A percentile compares a stretch with the other conserved stretches of the same genome.
These are phyloP conservation scores for Pythium dissimile DNA, from an alignment of 352 stramenopile genomes.

Conservation along the genomic window DNA sequence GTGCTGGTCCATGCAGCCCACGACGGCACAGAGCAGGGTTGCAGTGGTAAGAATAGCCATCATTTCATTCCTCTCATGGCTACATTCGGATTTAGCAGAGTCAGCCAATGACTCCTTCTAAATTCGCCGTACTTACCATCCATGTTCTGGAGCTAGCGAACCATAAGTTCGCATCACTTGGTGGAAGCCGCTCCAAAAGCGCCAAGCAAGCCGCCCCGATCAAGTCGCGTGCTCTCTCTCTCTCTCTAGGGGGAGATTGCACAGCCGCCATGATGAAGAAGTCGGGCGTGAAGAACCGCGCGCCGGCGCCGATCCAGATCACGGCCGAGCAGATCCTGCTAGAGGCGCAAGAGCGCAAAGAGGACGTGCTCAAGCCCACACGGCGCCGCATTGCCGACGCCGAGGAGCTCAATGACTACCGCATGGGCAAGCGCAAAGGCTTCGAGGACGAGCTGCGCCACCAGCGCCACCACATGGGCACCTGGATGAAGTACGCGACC, in stretches of 20 bases:
- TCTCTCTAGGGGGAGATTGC: too few species aligned
- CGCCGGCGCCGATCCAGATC: slow-evolving; percentile 98
- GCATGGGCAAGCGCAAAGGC: slow-evolving; percentile 89
- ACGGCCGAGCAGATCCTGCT: slow-evolving; percentile 98
- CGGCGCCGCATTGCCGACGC: slow-evolving; percentile 85
- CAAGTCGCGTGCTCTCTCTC: background rate
- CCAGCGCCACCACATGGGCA: slow-evolving; percentile 93
- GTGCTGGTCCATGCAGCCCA: too few species aligned
- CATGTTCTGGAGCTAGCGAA: too few species aligned
- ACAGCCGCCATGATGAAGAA: slow-evolving; percentile 75
- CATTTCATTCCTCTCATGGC: background rate
- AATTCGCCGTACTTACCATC: too few species aligned
- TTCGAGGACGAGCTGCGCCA: slow-evolving; percentile 97
- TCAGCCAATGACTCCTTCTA: background rate
- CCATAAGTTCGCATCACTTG: slow-evolving; percentile 8
- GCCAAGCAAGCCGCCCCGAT: too few species aligned
- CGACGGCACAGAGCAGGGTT: background rate
- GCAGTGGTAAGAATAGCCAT: background rate
- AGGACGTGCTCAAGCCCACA: slow-evolving; percentile 70
- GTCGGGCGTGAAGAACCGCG: slow-evolving; percentile 96
- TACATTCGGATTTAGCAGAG: slow-evolving; percentile 1
- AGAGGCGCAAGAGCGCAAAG: slow-evolving; percentile 88
- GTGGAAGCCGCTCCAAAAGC: slow-evolving; percentile 8
- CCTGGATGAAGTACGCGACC: slow-evolving; percentile 98
- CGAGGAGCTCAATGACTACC: slow-evolving; percentile 91